phyloP scores from a whole-genome alignment of 345 rosid genomes.

The Ricinus communis region DNA sequence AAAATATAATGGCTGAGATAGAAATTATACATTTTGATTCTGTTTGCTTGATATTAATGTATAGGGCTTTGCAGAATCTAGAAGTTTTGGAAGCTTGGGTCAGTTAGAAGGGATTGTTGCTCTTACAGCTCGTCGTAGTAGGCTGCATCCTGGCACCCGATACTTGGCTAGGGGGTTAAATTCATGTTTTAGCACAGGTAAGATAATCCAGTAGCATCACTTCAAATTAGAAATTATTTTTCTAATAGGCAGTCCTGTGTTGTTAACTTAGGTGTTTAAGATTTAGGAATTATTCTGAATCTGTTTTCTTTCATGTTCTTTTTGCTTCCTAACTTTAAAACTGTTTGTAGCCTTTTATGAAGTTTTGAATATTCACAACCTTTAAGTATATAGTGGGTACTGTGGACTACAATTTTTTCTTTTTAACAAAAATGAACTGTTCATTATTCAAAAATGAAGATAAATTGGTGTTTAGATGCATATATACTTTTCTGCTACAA shows the following conservation, averaged over 20 bases:
- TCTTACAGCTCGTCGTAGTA: constrained; percentile 90
- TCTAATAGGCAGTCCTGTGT: background rate
- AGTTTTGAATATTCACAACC: background rate
- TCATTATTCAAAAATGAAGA: background rate
- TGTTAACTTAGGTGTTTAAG: background rate
- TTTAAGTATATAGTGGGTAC: background rate
- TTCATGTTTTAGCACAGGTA: constrained; percentile 96
- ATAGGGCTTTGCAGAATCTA: constrained; percentile 98
- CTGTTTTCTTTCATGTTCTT: background rate
- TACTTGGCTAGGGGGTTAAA: constrained; percentile 98
- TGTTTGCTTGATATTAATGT: constrained; percentile 59
- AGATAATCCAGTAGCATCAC: constrained; percentile 26
- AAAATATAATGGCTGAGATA: constrained; percentile 11
- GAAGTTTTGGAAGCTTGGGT: constrained; percentile 87
- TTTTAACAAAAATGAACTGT: constrained; percentile 2
- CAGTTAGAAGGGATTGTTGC: constrained; percentile 92
- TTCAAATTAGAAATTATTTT: constrained; percentile 1
- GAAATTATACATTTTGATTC: constrained; percentile 32
- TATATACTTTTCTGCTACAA: background rate
- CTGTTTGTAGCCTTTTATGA: background rate
- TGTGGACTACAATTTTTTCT: background rate
- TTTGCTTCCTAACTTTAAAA: background rate
- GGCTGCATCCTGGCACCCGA: constrained; percentile 98
- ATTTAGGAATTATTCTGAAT: background rate
- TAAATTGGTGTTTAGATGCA: background rate